phyloP scores from a whole-genome alignment of 371 early-diverging fungal species.

The Mucor sp. region DNA sequence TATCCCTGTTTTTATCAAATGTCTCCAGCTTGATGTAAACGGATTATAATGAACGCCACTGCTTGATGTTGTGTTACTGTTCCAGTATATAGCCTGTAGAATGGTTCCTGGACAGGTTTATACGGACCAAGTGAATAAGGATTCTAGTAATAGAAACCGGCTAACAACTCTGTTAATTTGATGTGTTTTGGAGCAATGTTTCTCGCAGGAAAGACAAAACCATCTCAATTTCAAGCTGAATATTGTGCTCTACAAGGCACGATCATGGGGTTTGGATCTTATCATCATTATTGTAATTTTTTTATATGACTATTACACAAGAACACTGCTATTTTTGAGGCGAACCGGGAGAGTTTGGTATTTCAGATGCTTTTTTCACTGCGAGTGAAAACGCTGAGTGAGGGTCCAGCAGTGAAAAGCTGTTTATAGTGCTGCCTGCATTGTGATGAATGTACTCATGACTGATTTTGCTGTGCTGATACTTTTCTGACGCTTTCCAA shows the following conservation, averaged over 20 bases:
- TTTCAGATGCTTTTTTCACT: slow-evolving; percentile 12
- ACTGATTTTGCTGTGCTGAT: background rate
- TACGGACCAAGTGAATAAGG: background rate
- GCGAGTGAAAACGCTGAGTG: slow-evolving; percentile 12
- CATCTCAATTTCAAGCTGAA: background rate
- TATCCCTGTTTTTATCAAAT: too few species aligned
- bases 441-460: background rate
- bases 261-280: slow-evolving; percentile 3
- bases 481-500: background rate
- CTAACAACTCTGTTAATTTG: background rate
- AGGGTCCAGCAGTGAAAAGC: background rate
- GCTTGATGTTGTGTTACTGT: background rate
- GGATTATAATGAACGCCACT: background rate
- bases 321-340: background rate
- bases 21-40: background rate
- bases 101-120: background rate
- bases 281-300: background rate
- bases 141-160: background rate
- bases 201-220: background rate
- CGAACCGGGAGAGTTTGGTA: slow-evolving; percentile 9
- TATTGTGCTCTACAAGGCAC: background rate
- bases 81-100: background rate
- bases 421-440: background rate
- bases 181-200: background rate
- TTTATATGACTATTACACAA: background rate